A percentile compares a stretch with the other conserved stretches of the same genome.
These are phyloP conservation scores for Paxillus ammoniavirescens DNA, from an alignment of 768 basidiomycete species.

Conservation along the genomic window DNA sequence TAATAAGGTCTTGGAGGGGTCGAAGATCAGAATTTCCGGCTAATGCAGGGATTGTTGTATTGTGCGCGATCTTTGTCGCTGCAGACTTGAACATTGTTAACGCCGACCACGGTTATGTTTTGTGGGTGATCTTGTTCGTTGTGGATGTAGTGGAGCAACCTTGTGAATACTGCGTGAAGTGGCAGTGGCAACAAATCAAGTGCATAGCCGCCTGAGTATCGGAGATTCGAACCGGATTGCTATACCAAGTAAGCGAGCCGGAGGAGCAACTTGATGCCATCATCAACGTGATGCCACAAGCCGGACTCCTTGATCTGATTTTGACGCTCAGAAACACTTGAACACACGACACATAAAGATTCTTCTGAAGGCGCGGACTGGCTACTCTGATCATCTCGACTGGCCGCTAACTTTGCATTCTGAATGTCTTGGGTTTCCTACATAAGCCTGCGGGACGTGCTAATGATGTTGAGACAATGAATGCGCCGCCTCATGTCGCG, in stretches of 20 bases:
- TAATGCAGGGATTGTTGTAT: constrained; percentile 74
- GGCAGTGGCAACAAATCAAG: not conserved
- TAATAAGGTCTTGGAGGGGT: constrained; percentile 85
- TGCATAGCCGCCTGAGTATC: not conserved
- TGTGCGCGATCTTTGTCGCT: constrained; percentile 85
- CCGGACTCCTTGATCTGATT: too few relatives aligned
- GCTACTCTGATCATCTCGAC: too few relatives aligned
- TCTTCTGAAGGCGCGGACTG: too few relatives aligned
- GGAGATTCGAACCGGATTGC: constrained; percentile 1
- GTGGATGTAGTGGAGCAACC: constrained; percentile 6
- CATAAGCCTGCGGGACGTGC: too few relatives aligned
- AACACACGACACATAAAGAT: not conserved
- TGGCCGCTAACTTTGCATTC: too few relatives aligned
- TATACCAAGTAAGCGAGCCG: not conserved
- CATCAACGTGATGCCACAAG: not conserved
- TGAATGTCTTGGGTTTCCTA: too few relatives aligned
- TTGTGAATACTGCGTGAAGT: not conserved
- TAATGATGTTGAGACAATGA: too few relatives aligned
- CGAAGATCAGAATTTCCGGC: constrained; percentile 74
- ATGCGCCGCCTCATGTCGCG: too few relatives aligned
- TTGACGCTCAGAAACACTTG: too few relatives aligned
- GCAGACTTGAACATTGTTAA: constrained; percentile 70
- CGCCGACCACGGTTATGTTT: not conserved
- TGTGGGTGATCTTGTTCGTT: not conserved
- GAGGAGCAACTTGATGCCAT: not conserved